Base-by-base conservation (phyloP, 768 basidiomycete species). In the Rhodotorula toruloides region DNA sequence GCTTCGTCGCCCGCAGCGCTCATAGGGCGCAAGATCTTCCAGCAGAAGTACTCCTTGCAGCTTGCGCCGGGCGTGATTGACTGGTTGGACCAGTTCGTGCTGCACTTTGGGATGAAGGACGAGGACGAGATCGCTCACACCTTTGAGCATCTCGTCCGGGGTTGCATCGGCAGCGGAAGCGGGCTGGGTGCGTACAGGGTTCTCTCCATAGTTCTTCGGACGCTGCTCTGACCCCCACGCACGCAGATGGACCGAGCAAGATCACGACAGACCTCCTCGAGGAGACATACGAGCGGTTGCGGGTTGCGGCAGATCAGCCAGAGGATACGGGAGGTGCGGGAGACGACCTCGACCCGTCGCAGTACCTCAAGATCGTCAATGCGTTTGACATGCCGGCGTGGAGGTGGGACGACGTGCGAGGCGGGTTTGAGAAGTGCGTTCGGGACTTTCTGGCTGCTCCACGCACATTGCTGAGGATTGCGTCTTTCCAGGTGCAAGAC, bases 361-460 rank as follows among this genome's bases (percentile, higher is more conserved):
- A 82, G 47, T 89, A 96, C 76, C 78, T 98, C 36, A 84, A 85
- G 73, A 81, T 97, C 70, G 80, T 98, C 37, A 85, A 94, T 76
- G 87, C 94, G 16, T 94, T 91, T 73, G 91, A 94, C 57, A 97
- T 98, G 92, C 96, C 96, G 1, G 79, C 86, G 19, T 92, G 92
- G 87, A 83, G 87, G 73, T 99, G 90, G 86, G 91, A 92, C 22
- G 79, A 82, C 37, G 89, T 93, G 74, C 81, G 88, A 63, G 87
- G 87, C 52, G 87, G 88, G 3, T 98, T 97, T 74, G 90, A 91
- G 63, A 88, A 85, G 93, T 94, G 75, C 50, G 83, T 72, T 58
- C n/a, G n/a, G n/a, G n/a, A n/a, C 29, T 34, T 29, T 47, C 19
- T 43, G 4, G 6, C 47, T 40, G 19, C 25, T 19, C 40, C 34